Evolutionary conservation across 208 protist species (phyloP).

Genomic region (Crithidia fasciculata): DNA sequence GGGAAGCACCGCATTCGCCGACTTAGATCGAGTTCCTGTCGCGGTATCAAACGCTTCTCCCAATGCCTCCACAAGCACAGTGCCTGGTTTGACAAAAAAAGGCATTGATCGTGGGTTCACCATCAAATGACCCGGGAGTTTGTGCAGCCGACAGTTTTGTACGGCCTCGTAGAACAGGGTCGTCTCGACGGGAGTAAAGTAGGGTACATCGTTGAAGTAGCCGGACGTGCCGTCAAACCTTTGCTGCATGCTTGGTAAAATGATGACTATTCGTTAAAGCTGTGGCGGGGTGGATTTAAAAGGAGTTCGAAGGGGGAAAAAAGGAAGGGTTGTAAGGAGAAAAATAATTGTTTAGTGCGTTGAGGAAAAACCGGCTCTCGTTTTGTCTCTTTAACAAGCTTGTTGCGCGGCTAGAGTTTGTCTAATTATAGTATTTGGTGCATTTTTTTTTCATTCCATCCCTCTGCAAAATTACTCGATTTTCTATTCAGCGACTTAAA

Average conservation of each 20-base stretch:
- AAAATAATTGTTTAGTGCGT: not conserved
- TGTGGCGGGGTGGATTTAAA: not conserved
- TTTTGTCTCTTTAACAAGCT: not conserved
- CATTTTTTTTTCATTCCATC: not conserved
- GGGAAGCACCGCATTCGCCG: slow-evolving; percentile 22
- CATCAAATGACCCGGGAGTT: slow-evolving; percentile 61
- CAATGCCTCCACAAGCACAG: slow-evolving; percentile 6
- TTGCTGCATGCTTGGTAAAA: slow-evolving; percentile 7
- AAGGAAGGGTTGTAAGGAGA: not conserved
- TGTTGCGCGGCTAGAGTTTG: not conserved
- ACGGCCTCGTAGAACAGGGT: slow-evolving; percentile 68
- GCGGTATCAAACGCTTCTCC: not conserved
- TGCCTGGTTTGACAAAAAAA: slow-evolving; percentile 53
- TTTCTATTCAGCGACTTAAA: no score
- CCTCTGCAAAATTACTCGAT: no score
- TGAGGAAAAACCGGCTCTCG: not conserved
- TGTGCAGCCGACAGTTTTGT: slow-evolving; percentile 52
- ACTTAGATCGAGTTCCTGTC: slow-evolving; percentile 13
- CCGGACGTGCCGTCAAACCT: slow-evolving; percentile 47
- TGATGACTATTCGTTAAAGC: not conserved
- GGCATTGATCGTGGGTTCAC: slow-evolving; percentile 29
- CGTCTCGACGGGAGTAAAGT: slow-evolving; percentile 67
- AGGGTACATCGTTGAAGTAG: slow-evolving; percentile 76
- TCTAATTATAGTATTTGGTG: not conserved
- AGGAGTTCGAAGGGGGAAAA: not conserved